Percentiles rank a stretch among this genome's conserved stretches.
Conservation (phyloP, 169 alveolate species). For the Miamiensis avidus region DNA sequence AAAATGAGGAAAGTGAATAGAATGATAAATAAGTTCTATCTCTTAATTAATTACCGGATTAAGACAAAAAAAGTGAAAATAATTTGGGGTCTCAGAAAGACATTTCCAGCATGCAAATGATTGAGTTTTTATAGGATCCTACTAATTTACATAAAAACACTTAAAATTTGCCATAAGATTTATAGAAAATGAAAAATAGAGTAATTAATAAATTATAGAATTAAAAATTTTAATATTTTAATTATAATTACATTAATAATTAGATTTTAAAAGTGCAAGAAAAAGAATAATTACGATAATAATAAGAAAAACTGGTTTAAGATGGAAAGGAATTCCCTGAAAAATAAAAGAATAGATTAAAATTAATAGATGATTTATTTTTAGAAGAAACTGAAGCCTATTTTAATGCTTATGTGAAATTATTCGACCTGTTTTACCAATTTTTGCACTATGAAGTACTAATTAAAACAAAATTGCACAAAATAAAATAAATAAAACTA, state of each 20-base stretch:
- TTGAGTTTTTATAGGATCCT: not conserved
- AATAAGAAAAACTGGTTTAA: no score
- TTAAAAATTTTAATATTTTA: no score
- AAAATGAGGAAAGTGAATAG: no score
- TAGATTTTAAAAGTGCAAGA: not conserved
- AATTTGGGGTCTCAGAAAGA: not conserved
- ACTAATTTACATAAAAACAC: not conserved
- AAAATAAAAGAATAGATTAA: not conserved
- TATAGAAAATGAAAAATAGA: not conserved
- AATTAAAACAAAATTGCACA: no score
- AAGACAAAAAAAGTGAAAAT: not conserved
- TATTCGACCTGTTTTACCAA: not conserved
- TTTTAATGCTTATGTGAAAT: not conserved
- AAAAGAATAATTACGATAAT: no score
- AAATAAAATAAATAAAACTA: no score
- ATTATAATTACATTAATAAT: not conserved
- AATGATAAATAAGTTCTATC: no score
- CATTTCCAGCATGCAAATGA: not conserved
- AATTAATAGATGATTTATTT: not conserved
- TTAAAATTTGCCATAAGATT: not conserved
- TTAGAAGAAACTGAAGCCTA: not conserved
- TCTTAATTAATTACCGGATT: no score
- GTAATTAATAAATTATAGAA: no score
- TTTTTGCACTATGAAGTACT: not conserved
- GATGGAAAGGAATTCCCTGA: not conserved